Conservation (phyloP, 495 filamentous ascomycete genomes). For the Tuber indicum region DNA sequence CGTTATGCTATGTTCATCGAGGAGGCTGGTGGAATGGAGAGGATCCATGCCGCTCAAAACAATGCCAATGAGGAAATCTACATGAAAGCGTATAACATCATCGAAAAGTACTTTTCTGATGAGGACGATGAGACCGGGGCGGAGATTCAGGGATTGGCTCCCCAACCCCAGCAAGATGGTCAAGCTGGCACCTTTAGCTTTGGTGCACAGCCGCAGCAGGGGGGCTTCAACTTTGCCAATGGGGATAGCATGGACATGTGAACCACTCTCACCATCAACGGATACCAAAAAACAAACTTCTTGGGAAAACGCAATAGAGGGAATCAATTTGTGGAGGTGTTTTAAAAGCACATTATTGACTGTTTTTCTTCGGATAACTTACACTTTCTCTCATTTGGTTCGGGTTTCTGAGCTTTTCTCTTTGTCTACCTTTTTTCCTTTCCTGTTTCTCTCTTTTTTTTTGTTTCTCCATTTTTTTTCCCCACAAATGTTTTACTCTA, state of each 20-base stretch:
- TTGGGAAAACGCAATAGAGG: conserved; percentile 10
- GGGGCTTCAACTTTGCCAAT: conserved; percentile 88
- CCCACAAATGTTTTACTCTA: neutral
- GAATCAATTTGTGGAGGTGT: neutral
- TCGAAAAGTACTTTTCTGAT: conserved; percentile 99
- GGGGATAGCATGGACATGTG: conserved; percentile 99
- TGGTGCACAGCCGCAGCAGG: conserved; percentile 66
- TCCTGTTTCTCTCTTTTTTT: neutral
- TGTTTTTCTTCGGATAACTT: neutral
- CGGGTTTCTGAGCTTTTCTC: neutral
- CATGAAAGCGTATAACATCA: conserved; percentile 99
- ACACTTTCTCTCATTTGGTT: conserved; percentile 5
- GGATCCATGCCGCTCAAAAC: conserved; percentile 99
- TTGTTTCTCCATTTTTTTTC: neutral
- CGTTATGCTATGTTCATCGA: conserved; percentile 97
- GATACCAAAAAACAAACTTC: conserved; percentile 5
- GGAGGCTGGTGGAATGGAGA: conserved; percentile 98
- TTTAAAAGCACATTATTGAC: conserved; percentile 2
- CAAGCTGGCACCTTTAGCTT: conserved; percentile 72
- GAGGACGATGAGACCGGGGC: conserved; percentile 71
- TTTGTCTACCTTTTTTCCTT: neutral
- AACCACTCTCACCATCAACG: conserved; percentile 37
- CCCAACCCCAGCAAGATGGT: conserved; percentile 49
- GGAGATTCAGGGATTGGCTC: conserved; percentile 54
- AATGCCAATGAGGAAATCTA: conserved; percentile 99